Base-by-base conservation (phyloP, 176 grass and related monocot genomes). In the Saccharum spontaneum region DNA sequence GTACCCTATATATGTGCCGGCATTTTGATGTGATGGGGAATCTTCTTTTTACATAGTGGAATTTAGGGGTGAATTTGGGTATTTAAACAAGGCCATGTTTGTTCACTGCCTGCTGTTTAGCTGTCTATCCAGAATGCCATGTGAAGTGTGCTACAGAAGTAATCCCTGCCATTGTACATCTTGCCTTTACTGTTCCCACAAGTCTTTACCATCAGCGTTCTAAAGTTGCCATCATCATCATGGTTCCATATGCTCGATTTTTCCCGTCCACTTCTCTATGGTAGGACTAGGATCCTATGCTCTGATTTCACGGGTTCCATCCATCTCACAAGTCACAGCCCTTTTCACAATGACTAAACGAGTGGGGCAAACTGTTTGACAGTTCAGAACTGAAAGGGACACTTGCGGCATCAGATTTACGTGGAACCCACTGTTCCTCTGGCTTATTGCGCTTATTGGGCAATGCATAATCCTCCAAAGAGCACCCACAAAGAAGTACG, bases 401-500 rank as follows among this genome's bases (percentile, higher is more conserved):
- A 61, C 39, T 55, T n/a, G 75, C 31, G 24, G 83, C 79, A 40
- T 86, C 76, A 55, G 76, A 69, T 73, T 69, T 80, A 84, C 57
- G 60, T 87, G 80, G 87, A 90, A 85, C 54, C 79, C 54, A 73
- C 48, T 76, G 34, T 69, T 81, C 67, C 57, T 49, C 57, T 72
- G 69, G 59, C 85, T 79, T 90, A 82, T 67, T 87, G 85, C 77
- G 91, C 88, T 82, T 86, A 87, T 84, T 87, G 81, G 88, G 54
- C 61, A 63, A 23, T 69, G 87, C 87, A 92, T 82, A 84, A 79
- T 73, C 65, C 28, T 41, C 59, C 76, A 87, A 66, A 79, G 60
- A 33, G 71, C 38, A 81, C 23, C 71, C 17, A 48, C 68, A 87
- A 92, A 88, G 39, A 71, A 78, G 70, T 92, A 80, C 44, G 71